phyloP scores from a whole-genome alignment of 2,329 filamentous ascomycete species.

The Colletotrichum phormii region DNA sequence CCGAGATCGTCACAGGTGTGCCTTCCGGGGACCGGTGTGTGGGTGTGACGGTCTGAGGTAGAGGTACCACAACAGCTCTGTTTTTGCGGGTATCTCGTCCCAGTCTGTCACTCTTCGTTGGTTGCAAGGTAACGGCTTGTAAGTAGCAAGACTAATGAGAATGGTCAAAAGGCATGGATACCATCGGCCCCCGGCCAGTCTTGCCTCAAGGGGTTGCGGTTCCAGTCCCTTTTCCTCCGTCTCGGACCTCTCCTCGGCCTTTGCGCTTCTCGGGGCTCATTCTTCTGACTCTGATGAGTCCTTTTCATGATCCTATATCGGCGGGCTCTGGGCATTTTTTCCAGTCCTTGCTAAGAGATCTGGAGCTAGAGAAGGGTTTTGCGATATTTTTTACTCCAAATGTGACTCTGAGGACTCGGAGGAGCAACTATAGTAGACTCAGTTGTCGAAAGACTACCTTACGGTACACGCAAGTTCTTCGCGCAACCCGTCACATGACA shows the following conservation, averaged over 20 bases:
- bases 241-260: slow-evolving; percentile 34
- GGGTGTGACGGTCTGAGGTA: slow-evolving; percentile 17
- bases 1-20: slow-evolving; percentile 35
- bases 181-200: slow-evolving; percentile 10
- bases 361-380: neutral
- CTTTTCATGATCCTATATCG: slow-evolving; percentile 33
- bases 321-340: slow-evolving; percentile 3
- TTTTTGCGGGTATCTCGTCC: neutral
- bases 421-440: neutral
- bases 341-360: neutral
- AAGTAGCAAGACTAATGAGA: slow-evolving; percentile 28
- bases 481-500: neutral
- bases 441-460: neutral
- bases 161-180: slow-evolving; percentile 16
- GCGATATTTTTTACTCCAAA: neutral
- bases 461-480: neutral
- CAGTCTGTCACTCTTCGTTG: neutral
- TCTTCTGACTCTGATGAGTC: slow-evolving; percentile 20
- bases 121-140: neutral
- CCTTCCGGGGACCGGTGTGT: slow-evolving; percentile 20
- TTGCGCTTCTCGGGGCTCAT: neutral
- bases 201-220: neutral
- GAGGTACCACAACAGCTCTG: slow-evolving; percentile 22
- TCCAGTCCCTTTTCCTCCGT: neutral
- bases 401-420: neutral